Base-by-base conservation (phyloP, 2,329 filamentous ascomycete genomes). In the Hypocrella siamensis region DNA sequence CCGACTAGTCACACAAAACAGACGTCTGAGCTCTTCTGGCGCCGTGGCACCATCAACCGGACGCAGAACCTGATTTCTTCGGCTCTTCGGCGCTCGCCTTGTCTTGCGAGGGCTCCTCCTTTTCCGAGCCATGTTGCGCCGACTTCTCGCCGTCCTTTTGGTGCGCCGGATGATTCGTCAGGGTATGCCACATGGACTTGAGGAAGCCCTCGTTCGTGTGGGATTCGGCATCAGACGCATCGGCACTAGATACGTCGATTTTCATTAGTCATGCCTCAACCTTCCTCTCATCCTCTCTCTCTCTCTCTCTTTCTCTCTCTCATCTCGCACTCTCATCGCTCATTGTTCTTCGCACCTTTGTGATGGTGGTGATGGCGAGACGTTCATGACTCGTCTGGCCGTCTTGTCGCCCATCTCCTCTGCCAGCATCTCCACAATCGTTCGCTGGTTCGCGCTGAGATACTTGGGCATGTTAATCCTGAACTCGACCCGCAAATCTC, bases 391-490 rank as follows among this genome's bases (percentile, higher is more conserved):
- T 28, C 90, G 70, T 61, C 83, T 90, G 21, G 90, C 90, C 18
- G 73, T 83, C 62, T 86, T 85, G 56, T 98, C 90, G 25, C 72
- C 78, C 75, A 98, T 79, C 61, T 98, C 90, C 46, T 98, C 86
- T 6, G 90, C 90, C 41, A 98, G 71, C 73, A 96, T 88, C 61
- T 98, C 90, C 28, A 93, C 60, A 36, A 98, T 80, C 1, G 83
- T 92, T 33, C 90, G 71, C 61, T 98, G 86, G 58, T 93, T 96
- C 28, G 79, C 71, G 33, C 71, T 84, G 41, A 98, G 65, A 47
- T 88, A 94, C 59, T 93, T 96, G 28, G 90, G 90, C 83, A 96
- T 93, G 33, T 71, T 63, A 28, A 98, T 82, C 53, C 84, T 84
- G 68, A 93, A 98, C 53, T 98, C 88, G 6, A 98, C 85, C 51